Evolutionary conservation across 2,329 filamentous ascomycete species (phyloP), one percentile per base, ranked within the genome.

Genomic region (Penicillium sclerotiorum): DNA sequence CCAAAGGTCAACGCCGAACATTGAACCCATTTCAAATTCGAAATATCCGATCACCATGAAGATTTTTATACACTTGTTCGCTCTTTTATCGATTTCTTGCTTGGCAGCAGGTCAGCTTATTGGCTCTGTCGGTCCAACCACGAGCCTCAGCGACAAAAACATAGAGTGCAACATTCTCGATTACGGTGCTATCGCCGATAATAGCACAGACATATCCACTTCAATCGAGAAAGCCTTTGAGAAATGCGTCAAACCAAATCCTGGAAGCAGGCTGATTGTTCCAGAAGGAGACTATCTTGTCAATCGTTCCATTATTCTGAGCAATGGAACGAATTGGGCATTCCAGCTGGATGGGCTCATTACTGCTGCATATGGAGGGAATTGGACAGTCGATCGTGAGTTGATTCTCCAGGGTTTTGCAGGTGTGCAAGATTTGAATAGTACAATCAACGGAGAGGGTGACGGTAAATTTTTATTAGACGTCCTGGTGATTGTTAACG

Each of bases 281-380:
- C 65, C 65, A 2, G 51, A 61, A 9, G 65, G 65, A 1, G 37
- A 67, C 3, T 67, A 67, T 40, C 45, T 68, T 38, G 48, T 67
- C 20, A 58, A 57, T 20, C 53, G 56, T 9, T 53, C 57, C 12
- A 60, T 69, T 1, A 55, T 64, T 21, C 52, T 68, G 8, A 57
- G 51, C 39, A 67, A 67, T 37, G 67, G 52, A 1, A 68, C 63
- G 7, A 62, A 65, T n/a, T 71, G 66, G 58, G 69, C 69, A 5
- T 55, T 72, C 15, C 68, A 59, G 47, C 40, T 60, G 20, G 70
- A 72, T 49, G 69, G 69, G 3, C 52, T 72, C 25, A 58, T 68
- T n/a, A 68, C 62, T 1, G 57, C 63, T 37, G 59, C 62, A 3
- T 69, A 67, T 40, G 59, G 56, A 13, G 57, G 64, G 2, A 60